Conservation (phyloP, 2,329 filamentous ascomycete species). For the Alternaria rosae region DNA sequence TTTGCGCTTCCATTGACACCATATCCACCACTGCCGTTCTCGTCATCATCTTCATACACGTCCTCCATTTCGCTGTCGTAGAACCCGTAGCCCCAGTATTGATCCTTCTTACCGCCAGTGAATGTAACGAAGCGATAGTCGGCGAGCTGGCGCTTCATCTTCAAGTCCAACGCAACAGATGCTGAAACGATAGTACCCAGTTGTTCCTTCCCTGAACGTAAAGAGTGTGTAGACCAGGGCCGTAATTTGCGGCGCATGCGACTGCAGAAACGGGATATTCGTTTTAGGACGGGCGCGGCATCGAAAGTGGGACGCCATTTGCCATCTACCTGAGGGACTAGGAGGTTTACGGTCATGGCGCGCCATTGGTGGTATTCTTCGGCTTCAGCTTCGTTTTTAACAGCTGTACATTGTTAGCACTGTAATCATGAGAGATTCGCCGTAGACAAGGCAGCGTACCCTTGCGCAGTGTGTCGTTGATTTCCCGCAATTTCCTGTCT, state of each 20-base stretch:
- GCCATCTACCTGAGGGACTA: constrained; percentile 48
- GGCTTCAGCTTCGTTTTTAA: constrained; percentile 47
- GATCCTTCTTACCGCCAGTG: constrained; percentile 40
- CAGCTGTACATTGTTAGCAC: constrained; percentile 33
- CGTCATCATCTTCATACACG: constrained; percentile 39
- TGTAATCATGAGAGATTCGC: background rate
- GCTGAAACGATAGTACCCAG: constrained; percentile 46
- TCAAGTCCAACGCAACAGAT: constrained; percentile 47
- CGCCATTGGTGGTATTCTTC: constrained; percentile 49
- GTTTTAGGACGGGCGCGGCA: constrained; percentile 43
- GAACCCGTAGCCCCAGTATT: constrained; percentile 47
- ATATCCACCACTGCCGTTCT: constrained; percentile 20
- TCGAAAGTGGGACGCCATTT: constrained; percentile 49
- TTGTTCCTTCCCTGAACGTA: constrained; percentile 42
- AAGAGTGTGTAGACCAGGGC: constrained; percentile 41
- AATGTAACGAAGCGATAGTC: constrained; percentile 50
- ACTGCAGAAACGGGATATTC: constrained; percentile 42
- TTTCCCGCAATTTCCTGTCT: constrained; percentile 44
- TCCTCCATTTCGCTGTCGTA: constrained; percentile 51
- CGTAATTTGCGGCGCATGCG: constrained; percentile 41
- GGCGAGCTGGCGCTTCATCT: constrained; percentile 47
- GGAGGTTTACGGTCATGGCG: constrained; percentile 45
- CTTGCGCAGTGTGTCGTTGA: constrained; percentile 49
- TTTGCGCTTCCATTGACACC: constrained; percentile 18
- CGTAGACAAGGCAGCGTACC: constrained; percentile 23